phyloP scores from a whole-genome alignment of 768 basidiomycete species.

The Kwoniella shandongensis region DNA sequence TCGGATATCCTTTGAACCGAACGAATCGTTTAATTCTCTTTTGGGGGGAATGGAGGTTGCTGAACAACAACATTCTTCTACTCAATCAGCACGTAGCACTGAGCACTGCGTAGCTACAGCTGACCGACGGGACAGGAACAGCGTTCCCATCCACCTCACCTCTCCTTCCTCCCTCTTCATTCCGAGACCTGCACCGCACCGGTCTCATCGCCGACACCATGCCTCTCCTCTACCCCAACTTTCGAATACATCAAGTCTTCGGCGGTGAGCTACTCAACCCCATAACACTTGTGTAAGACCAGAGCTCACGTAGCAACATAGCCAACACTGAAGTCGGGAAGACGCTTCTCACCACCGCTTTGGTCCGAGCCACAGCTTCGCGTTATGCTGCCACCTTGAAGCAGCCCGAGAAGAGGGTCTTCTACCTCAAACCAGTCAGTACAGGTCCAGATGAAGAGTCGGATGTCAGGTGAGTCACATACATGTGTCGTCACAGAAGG shows the following conservation, averaged over 20 bases:
- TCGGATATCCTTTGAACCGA: too few relatives aligned
- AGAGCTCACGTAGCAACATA: constrained; percentile 27
- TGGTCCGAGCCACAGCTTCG: constrained; percentile 73
- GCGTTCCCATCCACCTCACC: too few relatives aligned
- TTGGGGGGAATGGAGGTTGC: too few relatives aligned
- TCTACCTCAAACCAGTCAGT: constrained; percentile 77
- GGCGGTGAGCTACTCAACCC: constrained; percentile 56
- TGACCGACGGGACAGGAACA: too few relatives aligned
- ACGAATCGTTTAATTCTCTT: too few relatives aligned
- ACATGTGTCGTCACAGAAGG: not conserved
- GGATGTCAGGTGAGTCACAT: constrained; percentile 67
- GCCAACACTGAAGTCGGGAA: constrained; percentile 97
- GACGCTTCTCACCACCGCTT: constrained; percentile 81
- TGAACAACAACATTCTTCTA: too few relatives aligned
- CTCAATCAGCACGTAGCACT: too few relatives aligned
- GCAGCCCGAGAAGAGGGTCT: constrained; percentile 37
- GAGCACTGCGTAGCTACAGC: too few relatives aligned
- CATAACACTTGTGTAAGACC: not conserved
- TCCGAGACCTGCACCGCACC: too few relatives aligned
- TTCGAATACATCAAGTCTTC: constrained; percentile 85
- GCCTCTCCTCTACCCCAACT: constrained; percentile 79
- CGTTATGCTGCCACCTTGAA: constrained; percentile 29
- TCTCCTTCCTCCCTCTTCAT: too few relatives aligned
- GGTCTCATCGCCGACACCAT: constrained; percentile 55
- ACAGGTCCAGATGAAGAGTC: constrained; percentile 78